A percentile compares a stretch with the other conserved stretches of the same genome.
Evolutionary conservation across 352 stramenopile species (phyloP).

Genomic region (Phytophthora ramorum): DNA sequence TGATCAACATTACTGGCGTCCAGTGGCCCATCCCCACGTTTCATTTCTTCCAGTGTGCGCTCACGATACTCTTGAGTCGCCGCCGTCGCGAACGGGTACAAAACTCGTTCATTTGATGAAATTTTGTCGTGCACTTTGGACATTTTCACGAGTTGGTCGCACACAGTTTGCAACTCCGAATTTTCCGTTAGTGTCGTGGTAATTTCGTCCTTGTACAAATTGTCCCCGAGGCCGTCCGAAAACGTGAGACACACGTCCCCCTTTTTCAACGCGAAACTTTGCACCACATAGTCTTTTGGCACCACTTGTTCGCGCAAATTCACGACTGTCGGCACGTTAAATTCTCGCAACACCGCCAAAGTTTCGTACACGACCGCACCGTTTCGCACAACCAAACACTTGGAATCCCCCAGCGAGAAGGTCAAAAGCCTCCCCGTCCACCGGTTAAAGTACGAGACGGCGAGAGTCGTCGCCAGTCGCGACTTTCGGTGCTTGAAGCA

Average conservation of each 20-base stretch:
- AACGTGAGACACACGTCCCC: constrained; percentile 77
- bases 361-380: constrained; percentile 71
- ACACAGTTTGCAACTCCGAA: constrained; percentile 50
- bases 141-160: constrained; percentile 59
- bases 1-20: constrained; percentile 48
- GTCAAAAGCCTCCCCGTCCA: constrained; percentile 66
- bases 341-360: constrained; percentile 70
- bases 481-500: constrained; percentile 67
- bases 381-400: constrained; percentile 65
- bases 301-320: constrained; percentile 61
- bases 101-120: constrained; percentile 1
- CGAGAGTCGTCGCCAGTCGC: constrained; percentile 70
- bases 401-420: constrained; percentile 85
- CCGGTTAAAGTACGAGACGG: constrained; percentile 77
- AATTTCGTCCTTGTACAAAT: constrained; percentile 85
- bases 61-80: constrained; percentile 68
- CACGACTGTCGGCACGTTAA: constrained; percentile 83
- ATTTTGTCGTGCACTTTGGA: constrained; percentile 42
- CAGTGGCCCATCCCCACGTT: constrained; percentile 4
- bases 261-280: constrained; percentile 63
- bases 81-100: constrained; percentile 76
- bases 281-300: constrained; percentile 68
- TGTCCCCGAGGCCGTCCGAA: constrained; percentile 80
- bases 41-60: constrained; percentile 53
- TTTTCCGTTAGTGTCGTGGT: constrained; percentile 25